Evolutionary conservation across 1,284 basidiomycete genomes (phyloP), one percentile per base, ranked within the genome.

Genomic region (Ceratorhiza oryzae-sativae): DNA sequence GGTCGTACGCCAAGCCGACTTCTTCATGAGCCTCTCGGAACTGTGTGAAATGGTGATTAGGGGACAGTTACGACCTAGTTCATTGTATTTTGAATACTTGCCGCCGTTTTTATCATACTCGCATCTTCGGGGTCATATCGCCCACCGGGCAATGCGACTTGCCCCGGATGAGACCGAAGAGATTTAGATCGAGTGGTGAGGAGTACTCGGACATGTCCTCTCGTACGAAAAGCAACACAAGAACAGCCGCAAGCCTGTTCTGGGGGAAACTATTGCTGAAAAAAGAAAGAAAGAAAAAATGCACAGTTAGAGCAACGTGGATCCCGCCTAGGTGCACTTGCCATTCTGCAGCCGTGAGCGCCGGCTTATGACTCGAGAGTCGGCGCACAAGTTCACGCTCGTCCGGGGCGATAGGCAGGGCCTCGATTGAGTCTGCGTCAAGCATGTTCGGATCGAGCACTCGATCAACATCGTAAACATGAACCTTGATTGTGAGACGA

Each of bases 21-120:
- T 95, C 93, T 80, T 95, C 93, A 73, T 87, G 80, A 0, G 93
- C 93, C 80, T 95, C 93, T 72, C 93, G 84, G 53, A 85, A 85
- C 92, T 94, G 76, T 45, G 71, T 45, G 60, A 56, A 25, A 27
- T 25, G 53, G 36, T 55, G 8, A 25, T 46, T 20, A 34, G 39
- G 15, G 71, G 18, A 12, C 58, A 42, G 68, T 34, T 39, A 30
- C n/a, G n/a, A n/a, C n/a, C n/a, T 13, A 55, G 15, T 23, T 15
- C 36, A 46, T 48, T n/a, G 6, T 32, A 41, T 67, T 20, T 67
- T 34, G 9, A 18, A 20, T 34, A 76, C 87, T 80, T 78, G 94
- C 93, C 18, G 93, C 93, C 48, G 93, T 93, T 60, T 85, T 81
- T 13, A 89, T 79, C 1, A 89, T 80, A 77, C 86, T 84, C 1